These are phyloP conservation scores for Metarhizium guizhouense DNA, from an alignment of 2,329 filamentous ascomycete species.

Conservation along the genomic window DNA sequence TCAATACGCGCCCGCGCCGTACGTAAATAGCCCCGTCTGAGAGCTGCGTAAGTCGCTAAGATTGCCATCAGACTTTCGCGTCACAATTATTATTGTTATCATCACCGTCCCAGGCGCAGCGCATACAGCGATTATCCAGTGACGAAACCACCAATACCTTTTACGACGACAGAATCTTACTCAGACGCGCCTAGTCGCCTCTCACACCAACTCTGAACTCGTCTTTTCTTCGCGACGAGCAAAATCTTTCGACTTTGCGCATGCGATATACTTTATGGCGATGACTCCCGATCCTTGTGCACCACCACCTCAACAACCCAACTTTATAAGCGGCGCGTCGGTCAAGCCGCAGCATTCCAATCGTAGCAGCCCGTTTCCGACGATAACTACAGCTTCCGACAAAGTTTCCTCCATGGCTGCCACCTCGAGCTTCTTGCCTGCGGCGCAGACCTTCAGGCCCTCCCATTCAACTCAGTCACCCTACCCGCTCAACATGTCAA, in stretches of 20 bases:
- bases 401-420: conserved; percentile 31
- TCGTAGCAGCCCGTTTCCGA: conserved; percentile 23
- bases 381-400: conserved; percentile 18
- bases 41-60: not conserved
- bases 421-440: conserved; percentile 29
- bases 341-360: conserved; percentile 16
- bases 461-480: conserved; percentile 21
- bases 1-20: not conserved
- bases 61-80: not conserved
- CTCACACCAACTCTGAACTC: not conserved
- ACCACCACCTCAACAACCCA: conserved; percentile 11
- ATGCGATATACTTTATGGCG: conserved; percentile 19
- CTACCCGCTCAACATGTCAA: conserved; percentile 23
- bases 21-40: not conserved
- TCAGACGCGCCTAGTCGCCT: not conserved
- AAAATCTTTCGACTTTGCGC: not conserved
- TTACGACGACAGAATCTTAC: not conserved
- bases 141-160: not conserved
- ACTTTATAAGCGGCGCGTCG: conserved; percentile 17
- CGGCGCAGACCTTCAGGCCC: conserved; percentile 29
- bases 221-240: not conserved
- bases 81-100: not conserved
- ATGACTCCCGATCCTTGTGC: conserved; percentile 19
- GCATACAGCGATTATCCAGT: not conserved
- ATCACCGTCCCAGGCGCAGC: not conserved